Percentiles rank a stretch among this genome's conserved stretches.
phyloP scores from a whole-genome alignment of 2,329 filamentous ascomycete genomes.

The Mollisiaceae sp. region DNA sequence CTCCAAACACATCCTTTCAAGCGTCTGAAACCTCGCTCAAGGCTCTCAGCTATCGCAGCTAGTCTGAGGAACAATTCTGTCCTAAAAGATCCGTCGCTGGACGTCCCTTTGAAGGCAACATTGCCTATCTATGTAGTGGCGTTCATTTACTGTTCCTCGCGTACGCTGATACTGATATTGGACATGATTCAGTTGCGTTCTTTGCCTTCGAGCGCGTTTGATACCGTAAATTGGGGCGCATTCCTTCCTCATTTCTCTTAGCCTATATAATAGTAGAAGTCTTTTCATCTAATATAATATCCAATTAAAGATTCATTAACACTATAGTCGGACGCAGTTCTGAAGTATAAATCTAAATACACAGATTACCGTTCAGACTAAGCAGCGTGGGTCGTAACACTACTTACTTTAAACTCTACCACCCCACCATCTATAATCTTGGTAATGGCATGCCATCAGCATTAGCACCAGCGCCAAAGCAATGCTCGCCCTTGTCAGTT shows the following conservation, averaged over 20 bases:
- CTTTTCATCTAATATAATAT: too few species aligned
- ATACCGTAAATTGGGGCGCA: constrained; percentile 22
- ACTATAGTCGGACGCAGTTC: too few species aligned
- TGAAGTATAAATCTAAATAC: too few species aligned
- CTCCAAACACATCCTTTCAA: constrained; percentile 1
- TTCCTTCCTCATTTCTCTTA: constrained; percentile 25
- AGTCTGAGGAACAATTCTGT: constrained; percentile 22
- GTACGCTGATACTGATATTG: constrained; percentile 8
- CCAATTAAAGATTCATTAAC: too few species aligned
- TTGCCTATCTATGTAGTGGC: constrained; percentile 23
- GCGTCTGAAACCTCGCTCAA: background rate
- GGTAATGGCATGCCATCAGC: too few species aligned
- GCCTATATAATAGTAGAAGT: constrained; percentile 2
- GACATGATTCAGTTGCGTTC: constrained; percentile 22
- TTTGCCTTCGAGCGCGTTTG: constrained; percentile 21
- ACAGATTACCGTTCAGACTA: too few species aligned
- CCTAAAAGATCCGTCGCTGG: constrained; percentile 19
- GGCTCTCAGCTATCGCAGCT: background rate
- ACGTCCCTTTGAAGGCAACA: constrained; percentile 20
- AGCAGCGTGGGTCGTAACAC: too few species aligned
- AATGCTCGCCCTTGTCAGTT: too few species aligned
- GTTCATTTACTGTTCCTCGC: constrained; percentile 21
- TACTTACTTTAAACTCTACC: too few species aligned
- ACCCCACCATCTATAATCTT: too few species aligned
- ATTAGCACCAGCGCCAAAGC: too few species aligned